Evolutionary conservation across 2,329 filamentous ascomycete species (phyloP).

Genomic region (Paracorniculantispora psalliotae): DNA sequence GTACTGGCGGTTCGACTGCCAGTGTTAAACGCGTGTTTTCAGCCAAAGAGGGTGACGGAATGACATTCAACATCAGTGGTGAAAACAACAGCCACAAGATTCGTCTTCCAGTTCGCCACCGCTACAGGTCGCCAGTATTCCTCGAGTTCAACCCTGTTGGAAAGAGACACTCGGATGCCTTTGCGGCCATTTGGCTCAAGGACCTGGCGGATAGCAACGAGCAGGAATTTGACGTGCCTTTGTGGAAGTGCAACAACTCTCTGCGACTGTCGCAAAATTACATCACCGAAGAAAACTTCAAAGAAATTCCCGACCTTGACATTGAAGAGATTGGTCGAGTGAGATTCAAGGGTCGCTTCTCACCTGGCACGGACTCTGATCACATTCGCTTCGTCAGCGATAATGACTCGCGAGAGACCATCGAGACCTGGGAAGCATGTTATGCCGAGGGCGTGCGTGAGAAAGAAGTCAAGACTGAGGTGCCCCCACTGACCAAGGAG

Average conservation of each 20-base stretch:
- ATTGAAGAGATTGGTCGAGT: slow-evolving; percentile 77
- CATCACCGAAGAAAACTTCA: slow-evolving; percentile 73
- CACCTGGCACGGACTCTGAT: slow-evolving; percentile 81
- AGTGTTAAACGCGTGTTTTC: slow-evolving; percentile 62
- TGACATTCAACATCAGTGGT: slow-evolving; percentile 46
- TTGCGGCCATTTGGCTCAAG: slow-evolving; percentile 79
- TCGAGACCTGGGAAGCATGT: slow-evolving; percentile 92
- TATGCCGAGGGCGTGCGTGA: slow-evolving; percentile 77
- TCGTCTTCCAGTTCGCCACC: slow-evolving; percentile 80
- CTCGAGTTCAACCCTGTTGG: slow-evolving; percentile 74
- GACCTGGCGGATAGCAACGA: slow-evolving; percentile 78
- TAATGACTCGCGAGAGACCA: slow-evolving; percentile 87
- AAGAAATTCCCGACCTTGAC: slow-evolving; percentile 65
- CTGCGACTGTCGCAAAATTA: slow-evolving; percentile 84
- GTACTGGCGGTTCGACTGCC: slow-evolving; percentile 79
- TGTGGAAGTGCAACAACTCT: slow-evolving; percentile 77
- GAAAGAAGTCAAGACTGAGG: slow-evolving; percentile 64
- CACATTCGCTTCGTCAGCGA: slow-evolving; percentile 80
- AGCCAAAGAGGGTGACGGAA: slow-evolving; percentile 50
- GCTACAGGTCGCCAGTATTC: slow-evolving; percentile 84
- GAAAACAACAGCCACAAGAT: slow-evolving; percentile 41
- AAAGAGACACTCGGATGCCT: slow-evolving; percentile 67
- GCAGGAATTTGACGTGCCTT: slow-evolving; percentile 74
- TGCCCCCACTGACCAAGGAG: slow-evolving; percentile 66
- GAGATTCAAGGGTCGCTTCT: slow-evolving; percentile 76